Conservation (phyloP, 108 stramenopile genomes). For the Cyclotella baltica region DNA sequence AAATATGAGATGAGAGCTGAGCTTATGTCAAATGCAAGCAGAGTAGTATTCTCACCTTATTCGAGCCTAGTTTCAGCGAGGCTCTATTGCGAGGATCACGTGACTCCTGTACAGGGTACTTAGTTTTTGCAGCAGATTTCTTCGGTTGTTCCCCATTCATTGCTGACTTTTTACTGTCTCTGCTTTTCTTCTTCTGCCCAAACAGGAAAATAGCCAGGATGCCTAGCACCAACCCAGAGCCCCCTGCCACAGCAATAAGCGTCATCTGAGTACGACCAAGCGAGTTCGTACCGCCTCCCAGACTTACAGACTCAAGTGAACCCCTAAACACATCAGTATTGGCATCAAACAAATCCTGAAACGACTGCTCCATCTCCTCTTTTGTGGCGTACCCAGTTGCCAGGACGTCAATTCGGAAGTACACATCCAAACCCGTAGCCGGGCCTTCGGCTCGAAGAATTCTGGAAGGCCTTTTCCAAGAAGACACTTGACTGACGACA, state of each 20-base stretch:
- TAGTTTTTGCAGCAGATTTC: neutral
- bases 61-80: neutral
- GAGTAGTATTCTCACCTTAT: neutral
- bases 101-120: slow-evolving; percentile 6
- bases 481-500: slow-evolving; percentile 3
- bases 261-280: neutral
- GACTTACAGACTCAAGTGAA: neutral
- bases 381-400: slow-evolving; percentile 2
- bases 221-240: slow-evolving; percentile 3
- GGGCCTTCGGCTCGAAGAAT: neutral
- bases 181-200: neutral
- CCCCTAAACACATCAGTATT: neutral
- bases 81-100: neutral
- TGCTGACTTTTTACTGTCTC: neutral
- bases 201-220: neutral
- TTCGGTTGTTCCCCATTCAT: neutral
- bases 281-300: neutral
- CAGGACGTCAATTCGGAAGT: slow-evolving; percentile 4
- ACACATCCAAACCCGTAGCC: slow-evolving; percentile 3
- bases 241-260: neutral
- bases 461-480: slow-evolving; percentile 1
- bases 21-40: neutral
- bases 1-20: neutral
- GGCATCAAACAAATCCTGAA: slow-evolving; percentile 4
- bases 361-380: neutral